Conservation (phyloP, 352 stramenopile species). For the Phytopythium oedochilum region DNA sequence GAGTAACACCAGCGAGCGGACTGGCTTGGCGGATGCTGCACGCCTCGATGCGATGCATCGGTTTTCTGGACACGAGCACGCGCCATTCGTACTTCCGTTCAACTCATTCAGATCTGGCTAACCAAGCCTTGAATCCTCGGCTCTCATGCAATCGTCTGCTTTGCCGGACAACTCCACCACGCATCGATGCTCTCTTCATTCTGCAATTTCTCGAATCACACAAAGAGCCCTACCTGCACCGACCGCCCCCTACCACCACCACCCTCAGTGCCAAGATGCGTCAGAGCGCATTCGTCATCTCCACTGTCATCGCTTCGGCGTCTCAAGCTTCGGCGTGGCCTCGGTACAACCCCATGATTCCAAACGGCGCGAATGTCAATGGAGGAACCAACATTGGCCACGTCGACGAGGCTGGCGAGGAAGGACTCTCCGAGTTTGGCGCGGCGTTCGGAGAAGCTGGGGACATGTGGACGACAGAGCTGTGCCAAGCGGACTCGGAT, state of each 20-base stretch:
- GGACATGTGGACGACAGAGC: conserved; percentile 18
- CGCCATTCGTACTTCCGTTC: too few species aligned
- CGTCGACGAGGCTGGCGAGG: conserved; percentile 7
- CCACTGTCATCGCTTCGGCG: not conserved
- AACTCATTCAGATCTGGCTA: too few species aligned
- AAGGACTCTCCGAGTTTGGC: conserved; percentile 30
- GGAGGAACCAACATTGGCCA: conserved; percentile 22
- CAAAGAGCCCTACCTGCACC: not conserved
- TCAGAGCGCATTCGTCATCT: not conserved
- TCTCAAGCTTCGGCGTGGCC: not conserved
- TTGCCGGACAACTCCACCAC: too few species aligned
- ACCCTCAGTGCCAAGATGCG: too few species aligned
- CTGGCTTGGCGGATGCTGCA: too few species aligned
- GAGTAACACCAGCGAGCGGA: too few species aligned
- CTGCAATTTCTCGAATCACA: not conserved
- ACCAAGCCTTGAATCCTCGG: too few species aligned
- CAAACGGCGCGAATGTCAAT: conserved; percentile 24
- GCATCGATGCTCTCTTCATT: too few species aligned
- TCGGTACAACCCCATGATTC: conserved; percentile 1
- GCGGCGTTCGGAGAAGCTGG: conserved; percentile 19
- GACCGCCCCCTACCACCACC: too few species aligned
- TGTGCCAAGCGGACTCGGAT: too few species aligned
- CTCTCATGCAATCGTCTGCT: not conserved
- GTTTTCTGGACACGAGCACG: too few species aligned
- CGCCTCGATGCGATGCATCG: too few species aligned